Evolutionary conservation across 495 filamentous ascomycete species (phyloP).

Genomic region (Chaetomium cochliodes): DNA sequence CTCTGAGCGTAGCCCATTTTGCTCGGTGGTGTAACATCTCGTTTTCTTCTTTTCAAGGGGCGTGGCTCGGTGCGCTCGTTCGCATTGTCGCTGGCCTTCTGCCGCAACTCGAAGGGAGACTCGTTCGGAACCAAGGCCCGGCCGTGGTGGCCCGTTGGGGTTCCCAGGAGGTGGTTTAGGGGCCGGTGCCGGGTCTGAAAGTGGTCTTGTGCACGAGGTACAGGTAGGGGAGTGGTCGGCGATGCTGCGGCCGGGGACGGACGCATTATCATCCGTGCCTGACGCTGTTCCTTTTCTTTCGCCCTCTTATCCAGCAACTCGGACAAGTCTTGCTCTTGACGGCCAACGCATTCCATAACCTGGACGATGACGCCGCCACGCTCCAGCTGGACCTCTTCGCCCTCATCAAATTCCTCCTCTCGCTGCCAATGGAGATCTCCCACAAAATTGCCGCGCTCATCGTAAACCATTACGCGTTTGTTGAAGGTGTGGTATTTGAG

Average conservation of each 20-base stretch:
- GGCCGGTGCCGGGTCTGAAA: constrained; percentile 44
- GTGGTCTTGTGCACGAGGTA: constrained; percentile 23
- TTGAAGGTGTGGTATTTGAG: constrained; percentile 89
- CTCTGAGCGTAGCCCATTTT: constrained; percentile 54
- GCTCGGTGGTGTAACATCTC: constrained; percentile 39
- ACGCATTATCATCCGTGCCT: constrained; percentile 36
- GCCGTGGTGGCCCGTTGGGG: constrained; percentile 51
- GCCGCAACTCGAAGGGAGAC: constrained; percentile 53
- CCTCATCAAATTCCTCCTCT: constrained; percentile 61
- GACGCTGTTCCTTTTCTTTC: constrained; percentile 49
- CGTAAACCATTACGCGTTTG: constrained; percentile 86
- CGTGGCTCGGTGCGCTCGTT: constrained; percentile 21
- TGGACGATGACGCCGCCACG: constrained; percentile 71
- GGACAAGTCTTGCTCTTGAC: constrained; percentile 71
- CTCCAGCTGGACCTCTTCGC: constrained; percentile 80
- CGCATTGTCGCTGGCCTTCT: constrained; percentile 27
- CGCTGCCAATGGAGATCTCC: constrained; percentile 83
- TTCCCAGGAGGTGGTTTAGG: constrained; percentile 48
- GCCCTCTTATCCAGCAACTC: constrained; percentile 66
- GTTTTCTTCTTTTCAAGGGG: constrained; percentile 41
- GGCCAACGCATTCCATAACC: constrained; percentile 70
- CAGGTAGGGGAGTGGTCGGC: constrained; percentile 15
- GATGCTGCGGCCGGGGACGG: constrained; percentile 23
- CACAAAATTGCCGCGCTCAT: constrained; percentile 72
- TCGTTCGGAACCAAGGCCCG: constrained; percentile 47